Evolutionary conservation across 179 eudicot species (phyloP), one percentile per base, ranked within the genome.

Genomic region (Sideroxylon spinosum): DNA sequence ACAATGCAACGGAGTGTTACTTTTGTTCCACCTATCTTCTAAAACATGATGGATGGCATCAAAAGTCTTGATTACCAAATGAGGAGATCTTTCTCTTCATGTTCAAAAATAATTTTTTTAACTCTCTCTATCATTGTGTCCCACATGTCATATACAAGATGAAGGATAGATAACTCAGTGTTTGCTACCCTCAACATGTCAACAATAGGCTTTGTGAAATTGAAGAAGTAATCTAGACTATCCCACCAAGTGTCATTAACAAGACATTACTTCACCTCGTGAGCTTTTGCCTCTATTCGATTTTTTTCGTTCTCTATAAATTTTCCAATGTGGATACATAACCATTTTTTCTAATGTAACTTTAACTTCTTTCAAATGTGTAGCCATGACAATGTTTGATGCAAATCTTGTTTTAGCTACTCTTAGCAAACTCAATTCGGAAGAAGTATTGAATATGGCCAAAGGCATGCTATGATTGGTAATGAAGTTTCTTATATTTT

Each of bases 401-500:
- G 44, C 44, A 37, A 37, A 37, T 37, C 3, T 37, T 37, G 44
- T 37, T 37, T 37, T 3, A 37, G 44, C 44, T 3, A 37, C 5
- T 37, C 44, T 37, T 37, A 37, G 2, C 4, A 37, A 37, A 37
- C 2, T 37, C 4, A 37, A 37, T 1, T 37, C 44, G 5, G 44
- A 37, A 6, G 3, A 37, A 37, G n/a, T 37, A 6, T 6, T 37
- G 5, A 37, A 37, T 37, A 37, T 37, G 2, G 44, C 5, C 5
- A 37, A 37, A 37, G 44, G 44, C 44, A 37, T 37, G 44, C 5
- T 55, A 53, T 80, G 70, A 49, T 68, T 80, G 56, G 69, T 4
- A 9, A 80, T 20, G 74, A 80, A 80, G 29, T 80, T 71, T 57
- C 66, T 75, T 16, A 80, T 53, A 32, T 68, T 68, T n/a, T n/a